Percentiles rank a stretch among this genome's conserved stretches.
These are phyloP conservation scores for Bassia scoparia DNA, from an alignment of 148 eudicot genomes.

Conservation along the genomic window DNA sequence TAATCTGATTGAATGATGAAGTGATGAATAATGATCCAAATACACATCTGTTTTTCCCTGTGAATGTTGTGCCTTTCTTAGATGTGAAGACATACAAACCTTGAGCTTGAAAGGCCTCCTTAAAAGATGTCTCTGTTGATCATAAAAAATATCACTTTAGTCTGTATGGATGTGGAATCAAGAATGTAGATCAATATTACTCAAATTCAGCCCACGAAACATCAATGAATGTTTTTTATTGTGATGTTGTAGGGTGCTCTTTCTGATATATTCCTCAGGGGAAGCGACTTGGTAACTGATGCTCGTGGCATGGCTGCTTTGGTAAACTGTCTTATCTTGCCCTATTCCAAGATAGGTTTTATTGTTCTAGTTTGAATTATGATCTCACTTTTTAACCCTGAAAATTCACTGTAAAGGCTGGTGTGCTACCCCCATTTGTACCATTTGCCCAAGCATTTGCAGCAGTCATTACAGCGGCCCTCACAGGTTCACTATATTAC, in stretches of 20 bases:
- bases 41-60: no score
- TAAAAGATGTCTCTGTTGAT: neutral
- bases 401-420: constrained; percentile 44
- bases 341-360: neutral
- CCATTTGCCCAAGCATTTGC: constrained; percentile 99
- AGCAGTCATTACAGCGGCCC: constrained; percentile 91
- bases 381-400: constrained; percentile 9
- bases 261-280: constrained; percentile 72
- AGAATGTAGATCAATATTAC: neutral
- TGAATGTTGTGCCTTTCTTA: no score
- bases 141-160: no score
- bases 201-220: neutral
- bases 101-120: neutral
- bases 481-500: constrained; percentile 88
- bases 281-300: constrained; percentile 64
- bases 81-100: no score
- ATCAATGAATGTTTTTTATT: neutral
- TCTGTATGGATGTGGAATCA: no score
- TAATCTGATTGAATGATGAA: no score
- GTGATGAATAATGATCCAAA: no score
- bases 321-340: constrained; percentile 36
- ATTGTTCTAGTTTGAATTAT: neutral
- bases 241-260: constrained; percentile 65
- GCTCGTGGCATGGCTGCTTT: constrained; percentile 83
- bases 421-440: constrained; percentile 87